A percentile compares a stretch with the other conserved stretches of the same genome.
Evolutionary conservation across 495 filamentous ascomycete genomes (phyloP).

Genomic region (Lindgomyces ingoldianus): DNA sequence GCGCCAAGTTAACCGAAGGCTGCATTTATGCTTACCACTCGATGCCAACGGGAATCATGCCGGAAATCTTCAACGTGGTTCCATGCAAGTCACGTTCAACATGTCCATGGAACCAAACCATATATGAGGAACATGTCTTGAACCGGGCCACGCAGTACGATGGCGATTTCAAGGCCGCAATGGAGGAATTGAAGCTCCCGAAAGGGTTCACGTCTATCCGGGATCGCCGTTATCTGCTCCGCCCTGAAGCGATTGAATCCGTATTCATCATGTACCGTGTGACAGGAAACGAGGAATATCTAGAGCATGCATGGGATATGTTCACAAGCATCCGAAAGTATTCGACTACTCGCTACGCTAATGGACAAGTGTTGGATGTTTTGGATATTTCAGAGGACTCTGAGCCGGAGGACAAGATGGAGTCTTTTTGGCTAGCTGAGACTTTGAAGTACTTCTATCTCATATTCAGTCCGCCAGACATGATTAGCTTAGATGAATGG

Average conservation of each 20-base stretch:
- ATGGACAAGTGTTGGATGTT: constrained; percentile 51
- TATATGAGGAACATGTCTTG: constrained; percentile 45
- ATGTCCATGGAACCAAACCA: constrained; percentile 48
- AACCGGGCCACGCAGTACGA: constrained; percentile 20
- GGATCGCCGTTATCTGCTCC: constrained; percentile 48
- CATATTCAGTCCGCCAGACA: constrained; percentile 66
- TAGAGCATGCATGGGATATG: constrained; percentile 65
- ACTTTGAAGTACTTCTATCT: constrained; percentile 83
- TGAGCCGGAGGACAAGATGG: constrained; percentile 48
- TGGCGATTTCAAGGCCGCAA: constrained; percentile 25
- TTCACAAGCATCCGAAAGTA: constrained; percentile 52
- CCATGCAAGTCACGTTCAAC: constrained; percentile 40
- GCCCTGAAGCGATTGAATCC: constrained; percentile 64
- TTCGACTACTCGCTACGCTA: constrained; percentile 51
- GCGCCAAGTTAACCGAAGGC: constrained; percentile 39
- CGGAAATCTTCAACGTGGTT: constrained; percentile 46
- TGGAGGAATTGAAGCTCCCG: constrained; percentile 43
- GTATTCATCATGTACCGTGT: constrained; percentile 62
- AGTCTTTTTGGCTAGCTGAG: constrained; percentile 71
- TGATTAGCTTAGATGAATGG: constrained; percentile 82
- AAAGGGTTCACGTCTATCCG: constrained; percentile 45
- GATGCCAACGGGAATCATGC: constrained; percentile 50
- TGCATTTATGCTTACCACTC: constrained; percentile 43
- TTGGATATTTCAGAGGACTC: constrained; percentile 8
- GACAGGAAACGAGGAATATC: constrained; percentile 56